These are phyloP conservation scores for Erysimum cheiranthoides DNA, from an alignment of 345 rosid species.

Conservation along the genomic window DNA sequence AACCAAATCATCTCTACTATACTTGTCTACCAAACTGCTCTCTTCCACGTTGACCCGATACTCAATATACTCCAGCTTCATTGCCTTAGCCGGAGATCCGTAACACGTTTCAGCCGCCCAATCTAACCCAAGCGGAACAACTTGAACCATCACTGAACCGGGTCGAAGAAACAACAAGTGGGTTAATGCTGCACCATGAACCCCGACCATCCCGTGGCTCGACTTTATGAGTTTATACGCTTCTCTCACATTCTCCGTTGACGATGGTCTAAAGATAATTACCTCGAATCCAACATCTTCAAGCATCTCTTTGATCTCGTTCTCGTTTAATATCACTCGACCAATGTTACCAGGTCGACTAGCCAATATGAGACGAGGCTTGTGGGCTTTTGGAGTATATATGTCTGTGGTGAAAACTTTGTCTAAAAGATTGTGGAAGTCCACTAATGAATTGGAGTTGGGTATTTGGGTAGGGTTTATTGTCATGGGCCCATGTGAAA, in stretches of 20 bases:
- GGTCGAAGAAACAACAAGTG: slow-evolving; percentile 61
- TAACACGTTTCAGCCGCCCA: slow-evolving; percentile 56
- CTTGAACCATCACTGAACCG: slow-evolving; percentile 56
- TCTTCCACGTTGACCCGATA: slow-evolving; percentile 50
- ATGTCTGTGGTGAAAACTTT: slow-evolving; percentile 43
- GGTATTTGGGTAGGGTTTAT: slow-evolving; percentile 48
- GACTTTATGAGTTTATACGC: slow-evolving; percentile 54
- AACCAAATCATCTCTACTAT: slow-evolving; percentile 48
- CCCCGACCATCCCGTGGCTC: slow-evolving; percentile 62
- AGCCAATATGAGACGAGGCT: slow-evolving; percentile 42
- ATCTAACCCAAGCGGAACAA: slow-evolving; percentile 58
- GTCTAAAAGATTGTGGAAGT: slow-evolving; percentile 52
- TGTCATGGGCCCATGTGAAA: slow-evolving; percentile 59
- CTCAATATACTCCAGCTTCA: slow-evolving; percentile 56
- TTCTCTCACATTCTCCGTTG: slow-evolving; percentile 37
- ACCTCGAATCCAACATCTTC: slow-evolving; percentile 62
- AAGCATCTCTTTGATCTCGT: slow-evolving; percentile 31
- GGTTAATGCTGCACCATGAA: slow-evolving; percentile 70
- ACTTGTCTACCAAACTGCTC: slow-evolving; percentile 60
- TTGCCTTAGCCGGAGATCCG: slow-evolving; percentile 49
- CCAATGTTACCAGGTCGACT: slow-evolving; percentile 43
- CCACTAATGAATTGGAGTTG: slow-evolving; percentile 42
- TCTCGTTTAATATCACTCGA: slow-evolving; percentile 50
- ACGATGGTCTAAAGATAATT: slow-evolving; percentile 43
- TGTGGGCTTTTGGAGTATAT: neutral